Percentiles rank a stretch among this genome's conserved stretches.
Evolutionary conservation across 202 grass and related monocot genomes (phyloP).

Genomic region (Panicum hallii): DNA sequence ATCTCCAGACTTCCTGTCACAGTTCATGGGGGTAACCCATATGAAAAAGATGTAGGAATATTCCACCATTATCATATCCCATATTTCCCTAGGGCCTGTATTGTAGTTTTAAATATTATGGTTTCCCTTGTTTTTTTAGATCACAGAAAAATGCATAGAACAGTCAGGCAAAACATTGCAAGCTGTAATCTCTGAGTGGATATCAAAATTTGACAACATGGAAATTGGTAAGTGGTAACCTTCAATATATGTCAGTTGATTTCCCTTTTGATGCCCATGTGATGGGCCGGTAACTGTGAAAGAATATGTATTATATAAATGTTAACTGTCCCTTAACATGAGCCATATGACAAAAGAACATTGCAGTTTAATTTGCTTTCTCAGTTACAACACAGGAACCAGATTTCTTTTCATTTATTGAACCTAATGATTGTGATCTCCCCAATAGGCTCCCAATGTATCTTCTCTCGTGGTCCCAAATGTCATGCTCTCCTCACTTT

Average conservation of each 20-base stretch:
- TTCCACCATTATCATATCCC: neutral
- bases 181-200: slow-evolving; percentile 86
- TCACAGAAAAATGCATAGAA: slow-evolving; percentile 94
- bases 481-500: neutral
- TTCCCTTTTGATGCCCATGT: slow-evolving; percentile 34
- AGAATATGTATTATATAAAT: slow-evolving; percentile 32
- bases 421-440: neutral
- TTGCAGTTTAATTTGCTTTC: neutral
- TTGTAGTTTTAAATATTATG: slow-evolving; percentile 42
- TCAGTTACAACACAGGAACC: neutral
- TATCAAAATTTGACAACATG: slow-evolving; percentile 85
- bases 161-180: slow-evolving; percentile 82
- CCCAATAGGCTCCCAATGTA: neutral
- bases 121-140: slow-evolving; percentile 60
- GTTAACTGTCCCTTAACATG: slow-evolving; percentile 21
- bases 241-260: slow-evolving; percentile 24
- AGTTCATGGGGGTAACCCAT: slow-evolving; percentile 80
- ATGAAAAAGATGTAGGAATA: slow-evolving; percentile 85
- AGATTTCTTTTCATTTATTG: neutral
- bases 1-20: slow-evolving; percentile 71
- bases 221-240: slow-evolving; percentile 89
- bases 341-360: slow-evolving; percentile 27
- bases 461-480: neutral
- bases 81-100: slow-evolving; percentile 29
- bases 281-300: slow-evolving; percentile 26